These are phyloP conservation scores for Crithidia fasciculata DNA, from an alignment of 208 protist genomes.

Conservation along the genomic window DNA sequence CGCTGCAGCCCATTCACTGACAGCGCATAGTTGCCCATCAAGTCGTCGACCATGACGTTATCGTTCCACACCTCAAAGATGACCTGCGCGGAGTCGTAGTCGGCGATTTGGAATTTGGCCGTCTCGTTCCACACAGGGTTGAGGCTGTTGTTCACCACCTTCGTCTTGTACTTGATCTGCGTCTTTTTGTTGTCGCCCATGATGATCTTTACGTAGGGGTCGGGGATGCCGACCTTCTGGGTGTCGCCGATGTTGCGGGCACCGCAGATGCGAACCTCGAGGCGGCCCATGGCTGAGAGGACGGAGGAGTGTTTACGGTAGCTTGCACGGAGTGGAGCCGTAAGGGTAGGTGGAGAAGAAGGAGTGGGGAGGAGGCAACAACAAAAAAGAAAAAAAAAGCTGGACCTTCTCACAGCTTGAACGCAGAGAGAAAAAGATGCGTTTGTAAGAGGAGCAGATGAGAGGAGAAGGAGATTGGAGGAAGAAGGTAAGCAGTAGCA, in stretches of 20 bases:
- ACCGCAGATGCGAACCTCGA: constrained; percentile 70
- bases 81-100: constrained; percentile 52
- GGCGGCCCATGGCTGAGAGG: constrained; percentile 48
- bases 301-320: not conserved
- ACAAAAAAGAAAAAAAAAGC: too few relatives aligned
- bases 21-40: constrained; percentile 62
- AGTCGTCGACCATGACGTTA: constrained; percentile 65
- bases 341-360: too few relatives aligned
- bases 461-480: too few relatives aligned
- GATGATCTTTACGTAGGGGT: constrained; percentile 70
- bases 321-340: too few relatives aligned
- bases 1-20: constrained; percentile 53
- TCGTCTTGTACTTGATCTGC: constrained; percentile 41
- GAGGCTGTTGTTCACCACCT: constrained; percentile 47
- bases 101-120: constrained; percentile 75
- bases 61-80: constrained; percentile 75
- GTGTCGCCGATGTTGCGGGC: constrained; percentile 63
- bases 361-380: too few relatives aligned
- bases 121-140: constrained; percentile 80
- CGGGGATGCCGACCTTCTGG: constrained; percentile 52
- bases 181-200: constrained; percentile 54
- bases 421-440: too few relatives aligned
- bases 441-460: too few relatives aligned
- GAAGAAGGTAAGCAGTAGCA: too few relatives aligned
- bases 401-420: too few relatives aligned